Evolutionary conservation across 2,329 filamentous ascomycete genomes (phyloP), one percentile per base, ranked within the genome.

Genomic region (Aspergillus sp.): DNA sequence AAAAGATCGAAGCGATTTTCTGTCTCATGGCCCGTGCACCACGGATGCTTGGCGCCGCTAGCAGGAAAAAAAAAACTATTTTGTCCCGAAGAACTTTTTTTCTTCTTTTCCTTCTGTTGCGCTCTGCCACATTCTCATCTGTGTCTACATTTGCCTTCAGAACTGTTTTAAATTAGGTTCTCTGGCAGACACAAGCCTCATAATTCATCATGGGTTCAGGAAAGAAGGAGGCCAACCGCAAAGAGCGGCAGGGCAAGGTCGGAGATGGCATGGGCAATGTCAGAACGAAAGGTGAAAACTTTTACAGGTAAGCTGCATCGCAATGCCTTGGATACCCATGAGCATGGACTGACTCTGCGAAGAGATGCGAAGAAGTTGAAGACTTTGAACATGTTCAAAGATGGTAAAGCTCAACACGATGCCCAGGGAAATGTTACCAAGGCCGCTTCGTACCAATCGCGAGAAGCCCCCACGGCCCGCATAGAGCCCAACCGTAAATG

Each of bases 401-500:
- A 90, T 61, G 88, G 88, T 54, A 88, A 86, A 63, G 81, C 88
- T 8, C 81, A 86, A 68, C 81, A 88, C 53, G 94, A 97, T 63
- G 83, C 87, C 39, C 73, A 79, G 9, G 93, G 93, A 60, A 83
- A 91, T 58, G 86, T 98, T 64, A 86, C 85, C 43, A 84, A 93
- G 69, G 83, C 89, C 52, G 90, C 90, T 39, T 78, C 81, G 11
- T 95, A 82, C 70, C 90, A 97, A 72, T 90, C 85, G 47, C 78
- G 82, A 61, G 90, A 95, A 31, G 71, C 84, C 19, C 90, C 91
- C 37, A 81, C 78, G 47, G 93, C 91, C 54, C 81, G 90, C 53
- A 87, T 97, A 61, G 91, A 97, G 74, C 93, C 93, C 39, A 94
- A 97, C 71, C 80, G 93, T 60, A 94, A 94, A 72, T 98, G 93